Evolutionary conservation across 345 rosid genomes (phyloP).

Genomic region (Jatropha curcas): DNA sequence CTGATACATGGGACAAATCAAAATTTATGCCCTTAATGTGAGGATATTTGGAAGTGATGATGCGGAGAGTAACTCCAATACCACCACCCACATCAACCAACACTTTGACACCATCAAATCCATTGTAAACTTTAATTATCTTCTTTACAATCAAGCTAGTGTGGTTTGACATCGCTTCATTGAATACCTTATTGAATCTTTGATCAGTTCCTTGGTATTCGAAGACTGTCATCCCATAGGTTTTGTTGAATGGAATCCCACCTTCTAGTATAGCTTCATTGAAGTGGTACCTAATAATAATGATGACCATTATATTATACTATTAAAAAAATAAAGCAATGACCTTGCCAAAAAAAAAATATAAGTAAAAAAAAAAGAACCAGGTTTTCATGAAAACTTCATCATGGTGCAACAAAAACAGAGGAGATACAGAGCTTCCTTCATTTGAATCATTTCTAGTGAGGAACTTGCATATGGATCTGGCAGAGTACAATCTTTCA

Average conservation of each 20-base stretch:
- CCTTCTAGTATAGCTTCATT: slow-evolving; percentile 36
- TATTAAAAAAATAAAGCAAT: neutral
- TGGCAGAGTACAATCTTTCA: neutral
- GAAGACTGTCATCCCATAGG: slow-evolving; percentile 24
- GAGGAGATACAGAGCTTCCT: slow-evolving; percentile 40
- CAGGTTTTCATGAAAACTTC: slow-evolving; percentile 41
- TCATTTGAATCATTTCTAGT: slow-evolving; percentile 30
- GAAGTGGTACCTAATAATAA: slow-evolving; percentile 24
- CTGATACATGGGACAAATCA: no score
- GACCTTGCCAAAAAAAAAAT: neutral
- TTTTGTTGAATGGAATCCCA: slow-evolving; percentile 35
- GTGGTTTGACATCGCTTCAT: slow-evolving; percentile 25
- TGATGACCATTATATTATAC: neutral
- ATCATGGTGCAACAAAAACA: slow-evolving; percentile 36
- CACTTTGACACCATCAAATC: no score
- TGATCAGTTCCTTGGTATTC: slow-evolving; percentile 26
- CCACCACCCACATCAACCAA: no score
- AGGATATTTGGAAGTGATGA: no score
- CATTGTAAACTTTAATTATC: no score
- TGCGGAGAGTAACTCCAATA: no score
- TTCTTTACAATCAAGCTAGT: no score
- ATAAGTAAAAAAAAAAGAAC: slow-evolving; percentile 10
- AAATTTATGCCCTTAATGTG: no score
- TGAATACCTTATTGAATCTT: slow-evolving; percentile 35
- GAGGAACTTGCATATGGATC: no score